Evolutionary conservation across 352 stramenopile genomes (phyloP), one percentile per base, ranked within the genome.

Genomic region (Phytopythium ostracodes): DNA sequence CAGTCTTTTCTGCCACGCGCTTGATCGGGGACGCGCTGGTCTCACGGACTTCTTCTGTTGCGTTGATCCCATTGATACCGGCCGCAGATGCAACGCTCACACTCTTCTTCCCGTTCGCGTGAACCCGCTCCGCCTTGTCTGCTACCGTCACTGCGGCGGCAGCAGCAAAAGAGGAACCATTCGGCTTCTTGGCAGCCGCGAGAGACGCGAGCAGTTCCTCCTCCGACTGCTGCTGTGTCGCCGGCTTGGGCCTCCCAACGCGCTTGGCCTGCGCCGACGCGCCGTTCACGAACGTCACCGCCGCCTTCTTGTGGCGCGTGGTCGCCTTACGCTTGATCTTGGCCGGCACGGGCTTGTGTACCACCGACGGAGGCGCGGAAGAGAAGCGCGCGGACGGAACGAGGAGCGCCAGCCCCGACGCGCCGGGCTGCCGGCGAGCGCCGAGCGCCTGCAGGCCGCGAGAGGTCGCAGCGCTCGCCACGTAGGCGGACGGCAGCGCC

Each of bases 281-380:
- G 47, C 57, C 51, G 46, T 53, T 65, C 42, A 64, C 54, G 24
- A n/a, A 44, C 52, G 56, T 27, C 56, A 42, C 22, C 27, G 59
- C 29, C 54, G 36, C 43, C 61, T 72, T 76, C 60, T 77, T 76
- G 24, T 46, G 40, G 22, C 65, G 55, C 36, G 69, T 70, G 33
- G 50, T 70, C 59, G 70, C 65, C 24, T 68, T 72, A 33, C 73
- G 68, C 65, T 79, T 78, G 24, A 69, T 54, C 52, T 69, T 69
- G 20, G 60, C 67, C 24, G 65, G 35, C 18, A 61, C 60, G 25
- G 64, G 59, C 53, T 77, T 77, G 61, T 64, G 54, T 17, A 35
- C 49, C 42, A 46, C 55, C 5, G 54, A 35, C 12, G 4, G 46
- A 8, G 64, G 56, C 11, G 43, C 12, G 22, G 54, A 15, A 2